Conservation (phyloP, 768 basidiomycete genomes). For the Strobilomyces echinocephalus region DNA sequence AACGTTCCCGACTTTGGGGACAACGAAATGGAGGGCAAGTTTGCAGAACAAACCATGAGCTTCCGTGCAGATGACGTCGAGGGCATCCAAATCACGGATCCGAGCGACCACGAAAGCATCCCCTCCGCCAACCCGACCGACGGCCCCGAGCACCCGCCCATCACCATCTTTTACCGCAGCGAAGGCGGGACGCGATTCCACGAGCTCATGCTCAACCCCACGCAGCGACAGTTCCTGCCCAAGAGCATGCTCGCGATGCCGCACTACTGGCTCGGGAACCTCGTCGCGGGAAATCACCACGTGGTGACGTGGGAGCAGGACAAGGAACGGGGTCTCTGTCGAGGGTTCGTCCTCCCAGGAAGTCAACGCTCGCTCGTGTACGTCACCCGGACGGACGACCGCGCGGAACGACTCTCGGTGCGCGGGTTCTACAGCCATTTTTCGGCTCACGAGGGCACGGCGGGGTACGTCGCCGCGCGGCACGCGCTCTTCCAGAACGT, state of each 20-base stretch:
- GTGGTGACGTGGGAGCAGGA: conserved; percentile 25
- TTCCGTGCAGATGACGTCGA: conserved; percentile 31
- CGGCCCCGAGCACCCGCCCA: conserved; percentile 27
- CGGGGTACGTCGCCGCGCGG: conserved; percentile 18
- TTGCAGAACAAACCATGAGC: conserved; percentile 26
- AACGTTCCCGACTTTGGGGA: conserved; percentile 29
- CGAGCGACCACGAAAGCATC: conserved; percentile 19
- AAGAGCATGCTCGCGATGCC: conserved; percentile 23
- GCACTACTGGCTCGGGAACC: conserved; percentile 28
- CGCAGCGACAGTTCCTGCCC: conserved; percentile 18
- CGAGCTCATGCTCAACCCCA: conserved; percentile 28
- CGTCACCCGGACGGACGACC: conserved; percentile 22
- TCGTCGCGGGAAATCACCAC: conserved; percentile 23
- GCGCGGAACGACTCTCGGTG: conserved; percentile 24
- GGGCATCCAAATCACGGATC: conserved; percentile 33
- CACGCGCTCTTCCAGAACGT: conserved; percentile 20
- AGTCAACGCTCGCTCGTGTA: conserved; percentile 32
- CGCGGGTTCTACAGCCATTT: conserved; percentile 30
- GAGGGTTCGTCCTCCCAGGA: conserved; percentile 30
- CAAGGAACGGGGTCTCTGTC: conserved; percentile 19
- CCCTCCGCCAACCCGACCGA: conserved; percentile 14
- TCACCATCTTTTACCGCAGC: conserved; percentile 33
- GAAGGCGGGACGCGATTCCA: conserved; percentile 26
- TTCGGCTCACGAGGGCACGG: conserved; percentile 35
- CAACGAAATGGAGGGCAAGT: conserved; percentile 23